These are phyloP conservation scores for Plantago coronopus DNA, from an alignment of 305 asterid species.

Conservation along the genomic window DNA sequence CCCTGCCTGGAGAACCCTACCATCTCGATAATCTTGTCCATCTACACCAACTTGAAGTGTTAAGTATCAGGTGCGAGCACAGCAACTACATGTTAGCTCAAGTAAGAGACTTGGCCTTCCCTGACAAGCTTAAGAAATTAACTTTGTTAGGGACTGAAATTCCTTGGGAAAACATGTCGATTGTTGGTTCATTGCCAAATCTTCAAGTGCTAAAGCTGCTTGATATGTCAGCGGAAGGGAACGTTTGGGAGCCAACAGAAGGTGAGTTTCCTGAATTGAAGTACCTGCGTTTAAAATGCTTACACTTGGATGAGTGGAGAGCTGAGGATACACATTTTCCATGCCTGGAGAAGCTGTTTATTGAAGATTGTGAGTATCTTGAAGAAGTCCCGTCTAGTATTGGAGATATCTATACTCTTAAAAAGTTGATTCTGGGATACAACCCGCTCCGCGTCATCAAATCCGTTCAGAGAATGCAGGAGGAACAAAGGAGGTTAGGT, in stretches of 20 bases:
- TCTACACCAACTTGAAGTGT: constrained; percentile 27
- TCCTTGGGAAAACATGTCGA: constrained; percentile 33
- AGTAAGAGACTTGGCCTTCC: constrained; percentile 19
- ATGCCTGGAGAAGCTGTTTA: not conserved
- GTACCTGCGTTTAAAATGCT: not conserved
- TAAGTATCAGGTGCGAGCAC: constrained; percentile 25
- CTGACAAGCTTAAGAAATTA: constrained; percentile 27
- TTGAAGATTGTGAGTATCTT: not conserved
- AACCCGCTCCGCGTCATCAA: not conserved
- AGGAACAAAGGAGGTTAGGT: not conserved
- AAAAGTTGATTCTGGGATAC: not conserved
- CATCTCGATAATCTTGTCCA: constrained; percentile 4
- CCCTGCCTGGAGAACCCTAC: not conserved
- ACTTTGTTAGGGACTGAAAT: constrained; percentile 29
- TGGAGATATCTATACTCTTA: not conserved
- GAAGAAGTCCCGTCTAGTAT: not conserved
- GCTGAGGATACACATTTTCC: not conserved
- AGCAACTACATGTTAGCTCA: constrained; percentile 3
- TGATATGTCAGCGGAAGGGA: not conserved
- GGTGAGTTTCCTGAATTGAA: constrained; percentile 1
- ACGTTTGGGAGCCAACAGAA: not conserved
- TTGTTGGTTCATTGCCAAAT: constrained; percentile 19
- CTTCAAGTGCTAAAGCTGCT: constrained; percentile 40
- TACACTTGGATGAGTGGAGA: not conserved
- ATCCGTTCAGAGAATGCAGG: not conserved